Base-by-base conservation (phyloP, 345 rosid genomes). In the Gossypium sturtianum region DNA sequence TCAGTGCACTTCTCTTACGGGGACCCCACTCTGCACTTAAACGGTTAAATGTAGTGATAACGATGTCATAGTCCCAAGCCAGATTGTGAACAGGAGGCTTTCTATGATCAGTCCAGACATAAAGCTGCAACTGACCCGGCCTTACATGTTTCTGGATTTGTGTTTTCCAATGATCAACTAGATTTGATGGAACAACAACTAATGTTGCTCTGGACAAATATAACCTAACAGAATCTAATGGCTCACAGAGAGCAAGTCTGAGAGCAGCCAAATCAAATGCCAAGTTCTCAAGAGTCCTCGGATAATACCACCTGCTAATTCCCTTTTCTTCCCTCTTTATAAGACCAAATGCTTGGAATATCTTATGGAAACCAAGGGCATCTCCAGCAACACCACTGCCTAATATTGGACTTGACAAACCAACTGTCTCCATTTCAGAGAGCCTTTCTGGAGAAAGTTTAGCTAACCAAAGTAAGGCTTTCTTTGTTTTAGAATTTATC, bases 61-160 rank as follows among this genome's bases (percentile, higher is more conserved):
- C 93, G 80, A 95, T 81, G 82, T 93, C 99, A 76, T 89, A 90
- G 80, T 95, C 98, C 98, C 99, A 95, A 12, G 99, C 99, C 81
- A 95, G 87, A 86, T 78, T 85, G 76, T 95, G 97, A 6, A 92
- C 90, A 77, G 92, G 86, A 83, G 85, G 84, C 62, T 82, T 86
- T 82, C 75, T 89, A 60, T 80, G 76, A 80, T 88, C 92, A 58
- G 87, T 88, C 95, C 97, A 90, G 74, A 89, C 78, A 78, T 86
- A 85, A 80, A 95, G 84, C 78, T 88, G 88, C 80, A 95, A 76
- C 83, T 91, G 98, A 66, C 84, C 90, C 71, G 88, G 84, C 77
- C 86, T 81, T 74, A 93, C 90, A 89, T 95, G 98, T 81, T 81
- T 90, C 63, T 87, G 74, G 68, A 95, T 93, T 84, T 95, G 99